These are phyloP conservation scores for Zygosaccharomyces siamensis DNA, from an alignment of 805 yeast genomes.

Conservation along the genomic window DNA sequence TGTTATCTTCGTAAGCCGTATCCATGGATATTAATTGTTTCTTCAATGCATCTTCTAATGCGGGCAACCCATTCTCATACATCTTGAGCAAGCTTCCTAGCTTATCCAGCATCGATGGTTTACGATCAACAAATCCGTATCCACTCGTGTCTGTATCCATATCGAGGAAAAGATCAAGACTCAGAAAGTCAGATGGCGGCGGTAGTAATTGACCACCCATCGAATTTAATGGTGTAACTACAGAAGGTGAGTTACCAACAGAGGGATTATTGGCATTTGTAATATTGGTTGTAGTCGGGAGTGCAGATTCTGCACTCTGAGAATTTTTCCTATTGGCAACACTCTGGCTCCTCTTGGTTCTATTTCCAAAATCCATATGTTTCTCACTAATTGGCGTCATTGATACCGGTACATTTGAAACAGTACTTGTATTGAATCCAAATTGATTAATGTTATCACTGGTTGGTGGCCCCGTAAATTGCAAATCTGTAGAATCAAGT, in stretches of 20 bases:
- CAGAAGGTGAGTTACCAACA: neutral
- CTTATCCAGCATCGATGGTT: conserved; percentile 31
- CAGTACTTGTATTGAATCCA: conserved; percentile 54
- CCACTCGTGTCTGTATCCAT: conserved; percentile 10
- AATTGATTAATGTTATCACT: conserved; percentile 56
- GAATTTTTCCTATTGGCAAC: conserved; percentile 19
- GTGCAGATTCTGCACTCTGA: conserved; percentile 9
- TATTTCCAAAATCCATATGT: conserved; percentile 28
- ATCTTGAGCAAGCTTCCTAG: conserved; percentile 25
- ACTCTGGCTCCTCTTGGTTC: conserved; percentile 25
- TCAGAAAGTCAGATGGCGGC: conserved; percentile 27
- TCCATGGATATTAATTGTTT: conserved; percentile 18
- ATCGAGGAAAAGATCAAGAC: conserved; percentile 30
- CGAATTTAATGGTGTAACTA: conserved; percentile 1
- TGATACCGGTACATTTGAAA: conserved; percentile 49
- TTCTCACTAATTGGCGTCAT: conserved; percentile 81
- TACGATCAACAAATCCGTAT: conserved; percentile 23
- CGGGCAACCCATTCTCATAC: conserved; percentile 32
- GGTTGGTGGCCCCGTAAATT: conserved; percentile 30
- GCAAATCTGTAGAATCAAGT: conserved; percentile 18
- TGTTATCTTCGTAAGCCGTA: conserved; percentile 4
- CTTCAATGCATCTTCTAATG: conserved; percentile 27
- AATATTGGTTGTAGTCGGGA: neutral
- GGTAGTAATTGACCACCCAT: conserved; percentile 15
- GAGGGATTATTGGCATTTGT: conserved; percentile 1